Base-by-base conservation (phyloP, 1,139 yeast genomes). In the Candida tetrigidarum region DNA sequence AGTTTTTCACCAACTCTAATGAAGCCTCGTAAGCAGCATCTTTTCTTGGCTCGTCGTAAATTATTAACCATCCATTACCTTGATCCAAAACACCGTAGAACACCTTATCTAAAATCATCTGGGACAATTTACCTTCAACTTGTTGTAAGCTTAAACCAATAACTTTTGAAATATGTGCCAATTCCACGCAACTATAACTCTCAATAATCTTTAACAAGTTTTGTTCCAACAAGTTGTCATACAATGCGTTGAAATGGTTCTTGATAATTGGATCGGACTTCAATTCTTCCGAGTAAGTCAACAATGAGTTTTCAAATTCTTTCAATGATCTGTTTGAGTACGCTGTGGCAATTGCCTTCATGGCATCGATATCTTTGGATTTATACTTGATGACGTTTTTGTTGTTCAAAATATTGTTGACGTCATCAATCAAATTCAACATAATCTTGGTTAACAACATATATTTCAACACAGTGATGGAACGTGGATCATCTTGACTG, bases 1-100 rank as follows among this genome's bases (percentile, higher is more conserved):
- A 84, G 60, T 89, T 88, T 63, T 87, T 88, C 46, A 95, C 83
- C 57, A 96, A 81, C 48, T 88, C 96, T 54, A 93, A 79, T 32
- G 96, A 88, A 41, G 93, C 84, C 53, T 87, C 96, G 61, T 93
- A 95, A 38, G 96, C 85, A 35, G 91, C 89, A 65, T 93, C 98
- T 51, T 84, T 82, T 61, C 81, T 83, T 39, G 97, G 97, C 60
- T 92, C 90, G 50, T 90, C 96, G 60, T 89, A 93, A 48, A 93
- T 83, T 55, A 91, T 85, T 56, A 93, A 79, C 97, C 98, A 93
- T 5, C 99, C 99, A 63, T 92, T 92, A 38, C 99, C 99, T 72
- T 93, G 99, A 65, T 93, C 99, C 57, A 93, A 76, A 38, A 95
- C 98, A 39, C 99, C 99, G 60, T 86, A 87, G 58, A 95, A 90